Base-by-base conservation (phyloP, 1,139 yeast species). In the Taiozyma onychis region DNA sequence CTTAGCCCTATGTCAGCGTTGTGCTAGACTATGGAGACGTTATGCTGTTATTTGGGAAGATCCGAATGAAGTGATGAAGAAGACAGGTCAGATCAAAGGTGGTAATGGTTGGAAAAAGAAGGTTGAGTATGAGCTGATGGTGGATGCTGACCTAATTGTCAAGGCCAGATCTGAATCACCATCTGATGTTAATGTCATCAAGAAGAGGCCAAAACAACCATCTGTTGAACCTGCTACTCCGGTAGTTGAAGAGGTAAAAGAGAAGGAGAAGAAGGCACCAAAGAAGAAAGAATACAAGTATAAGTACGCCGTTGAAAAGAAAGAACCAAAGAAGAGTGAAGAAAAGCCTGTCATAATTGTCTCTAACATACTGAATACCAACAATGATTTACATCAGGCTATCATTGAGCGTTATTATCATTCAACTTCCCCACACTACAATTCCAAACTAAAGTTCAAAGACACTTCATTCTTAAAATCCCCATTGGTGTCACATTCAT, bases 31-130 rank as follows among this genome's bases (percentile, higher is more conserved):
- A 42, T 93, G 99, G 99, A 75, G 97, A 64, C 72, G 95, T 43
- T 93, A 93, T 65, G 97, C 91, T 0, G 84, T 88, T 1, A 74
- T 75, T n/a, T 93, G 99, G 98, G 90, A 84, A 57, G 81, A 81
- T 45, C 96, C 97, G 0, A 63, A 71, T 26, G 93, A 85, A 52
- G 82, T 88, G 0, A 69, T 81, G 45, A 78, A 75, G 62, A 82
- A 78, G 52, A 72, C 63, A 54, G 74, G 62, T 34, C 74, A 71
- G 51, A 32, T 32, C 35, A 66, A 71, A 41, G 74, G 76, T 34
- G 74, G 74, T 21, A 66, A 65, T 49, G 81, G 83, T 2, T 77
- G 82, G 78, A 80, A 77, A 60, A 77, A 79, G 57, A 77, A 74
- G 54, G 69, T 86, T 2, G 99, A 93, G 57, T 74, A 76, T 54